Base-by-base conservation (phyloP, 805 yeast genomes). In the Metschnikowia similis region DNA sequence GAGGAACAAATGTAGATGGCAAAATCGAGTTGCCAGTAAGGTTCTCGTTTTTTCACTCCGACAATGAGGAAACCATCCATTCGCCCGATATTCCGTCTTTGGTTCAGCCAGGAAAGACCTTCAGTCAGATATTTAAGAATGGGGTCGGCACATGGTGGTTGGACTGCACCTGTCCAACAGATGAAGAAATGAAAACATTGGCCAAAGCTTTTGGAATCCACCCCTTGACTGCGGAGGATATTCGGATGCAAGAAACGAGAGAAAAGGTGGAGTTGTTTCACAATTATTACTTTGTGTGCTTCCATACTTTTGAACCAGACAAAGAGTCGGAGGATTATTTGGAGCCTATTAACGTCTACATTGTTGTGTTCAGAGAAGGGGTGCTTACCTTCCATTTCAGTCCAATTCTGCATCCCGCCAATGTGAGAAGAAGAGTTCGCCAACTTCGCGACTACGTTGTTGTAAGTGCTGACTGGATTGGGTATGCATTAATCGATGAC, bases 201-300 rank as follows among this genome's bases (percentile, higher is more conserved):
- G 85, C 97, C 8, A 91, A 91, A 61, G 94, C 97, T 0, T 92
- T 92, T 67, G 96, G 97, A 8, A 89, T 92, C 70, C 99, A 92
- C 74, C 99, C 99, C 30, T 83, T 92, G 75, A 92, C 99, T 0
- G 90, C 97, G 1, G 99, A 92, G 71, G 99, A 92, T 83, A 91
- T 92, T 56, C 76, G 96, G 50, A 87, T 89, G 82, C 96, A 91
- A 71, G 99, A 92, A 71, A 82, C 96, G 26, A 90, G 99, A 70
- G 99, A 92, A 72, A 92, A 92, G 69, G 97, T 92, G 30, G 99
- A 92, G 70, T 74, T 92, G 54, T 92, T 92, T 77, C 82, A 83
- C 59, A 81, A 82, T 57, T 92, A 92, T 69, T 92, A 94, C 69
- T 90, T 94, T 73, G 96, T 94, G 38, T 88, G 96, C 77, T 94